These are phyloP conservation scores for Polyplosphaeria fusca DNA, from an alignment of 495 filamentous ascomycete species.

Conservation along the genomic window DNA sequence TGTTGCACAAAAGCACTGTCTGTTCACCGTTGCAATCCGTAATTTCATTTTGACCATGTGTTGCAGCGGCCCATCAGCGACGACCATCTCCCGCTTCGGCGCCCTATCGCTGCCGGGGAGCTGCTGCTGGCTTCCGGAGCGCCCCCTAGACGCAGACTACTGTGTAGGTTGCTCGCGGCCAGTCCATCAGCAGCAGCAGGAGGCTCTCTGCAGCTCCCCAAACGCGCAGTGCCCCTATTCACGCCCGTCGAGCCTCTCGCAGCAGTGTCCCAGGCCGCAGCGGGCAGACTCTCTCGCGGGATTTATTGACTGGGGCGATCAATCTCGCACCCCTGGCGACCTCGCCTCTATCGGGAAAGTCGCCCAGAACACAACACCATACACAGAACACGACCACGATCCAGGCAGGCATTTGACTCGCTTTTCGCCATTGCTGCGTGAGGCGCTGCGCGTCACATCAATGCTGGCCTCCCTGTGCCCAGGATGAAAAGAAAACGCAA, in stretches of 20 bases:
- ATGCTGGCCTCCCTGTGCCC: conserved; percentile 3
- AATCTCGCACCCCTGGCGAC: conserved; percentile 19
- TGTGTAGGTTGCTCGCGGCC: too few relatives aligned
- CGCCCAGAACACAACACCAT: conserved; percentile 22
- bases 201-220: neutral
- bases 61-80: neutral
- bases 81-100: neutral
- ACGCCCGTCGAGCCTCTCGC: neutral
- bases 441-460: conserved; percentile 18
- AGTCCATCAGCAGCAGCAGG: neutral
- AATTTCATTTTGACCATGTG: neutral
- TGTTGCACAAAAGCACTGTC: neutral
- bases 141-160: neutral
- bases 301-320: conserved; percentile 7
- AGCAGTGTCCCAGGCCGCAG: conserved; percentile 17
- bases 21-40: neutral
- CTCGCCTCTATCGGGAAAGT: conserved; percentile 10
- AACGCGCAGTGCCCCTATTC: conserved; percentile 1
- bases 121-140: neutral
- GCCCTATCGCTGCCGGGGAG: neutral
- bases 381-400: conserved; percentile 2
- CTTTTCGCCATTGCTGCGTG: conserved; percentile 6
- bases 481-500: conserved; percentile 34
- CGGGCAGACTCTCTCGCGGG: conserved; percentile 7
- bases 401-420: neutral